Percentiles rank a stretch among this genome's conserved stretches.
These are phyloP conservation scores for Trichoderma semiorbis DNA, from an alignment of 2,329 filamentous ascomycete genomes.

Conservation along the genomic window DNA sequence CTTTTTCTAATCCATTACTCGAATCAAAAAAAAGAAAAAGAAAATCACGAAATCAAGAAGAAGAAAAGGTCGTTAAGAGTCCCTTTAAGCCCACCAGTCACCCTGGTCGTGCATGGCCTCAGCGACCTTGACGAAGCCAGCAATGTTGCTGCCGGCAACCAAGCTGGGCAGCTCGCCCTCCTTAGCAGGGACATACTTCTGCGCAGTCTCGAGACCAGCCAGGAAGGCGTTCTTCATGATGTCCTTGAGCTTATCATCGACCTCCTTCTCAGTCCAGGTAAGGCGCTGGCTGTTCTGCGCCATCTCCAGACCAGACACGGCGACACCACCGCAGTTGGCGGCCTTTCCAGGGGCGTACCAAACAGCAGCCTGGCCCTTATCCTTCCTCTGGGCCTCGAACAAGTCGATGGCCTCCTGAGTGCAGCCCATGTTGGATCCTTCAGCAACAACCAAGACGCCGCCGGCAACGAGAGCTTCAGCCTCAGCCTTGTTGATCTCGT, in stretches of 20 bases:
- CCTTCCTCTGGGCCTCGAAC: constrained; percentile 76
- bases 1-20: neutral
- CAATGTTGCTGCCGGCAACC: constrained; percentile 94
- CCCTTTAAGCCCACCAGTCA: constrained; percentile 68
- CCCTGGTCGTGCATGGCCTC: constrained; percentile 94
- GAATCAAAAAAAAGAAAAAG: neutral
- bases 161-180: constrained; percentile 86
- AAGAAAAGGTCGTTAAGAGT: too few relatives aligned
- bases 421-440: constrained; percentile 99
- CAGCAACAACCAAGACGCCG: constrained; percentile 82
- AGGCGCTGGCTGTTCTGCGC: constrained; percentile 90
- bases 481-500: constrained; percentile 92
- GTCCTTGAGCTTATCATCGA: constrained; percentile 82
- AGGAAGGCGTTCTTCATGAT: constrained; percentile 96
- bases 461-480: constrained; percentile 73
- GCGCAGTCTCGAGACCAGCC: constrained; percentile 82
- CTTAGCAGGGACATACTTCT: constrained; percentile 75
- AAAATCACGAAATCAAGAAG: neutral
- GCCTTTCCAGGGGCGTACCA: constrained; percentile 99
- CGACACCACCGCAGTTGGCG: constrained; percentile 95
- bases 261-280: constrained; percentile 83
- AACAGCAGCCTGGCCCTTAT: constrained; percentile 65
- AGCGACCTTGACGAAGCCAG: constrained; percentile 94
- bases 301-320: constrained; percentile 97
- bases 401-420: constrained; percentile 91